Conservation (phyloP, 192 early-diverging fungal genomes). For the Coemansia sp. region DNA sequence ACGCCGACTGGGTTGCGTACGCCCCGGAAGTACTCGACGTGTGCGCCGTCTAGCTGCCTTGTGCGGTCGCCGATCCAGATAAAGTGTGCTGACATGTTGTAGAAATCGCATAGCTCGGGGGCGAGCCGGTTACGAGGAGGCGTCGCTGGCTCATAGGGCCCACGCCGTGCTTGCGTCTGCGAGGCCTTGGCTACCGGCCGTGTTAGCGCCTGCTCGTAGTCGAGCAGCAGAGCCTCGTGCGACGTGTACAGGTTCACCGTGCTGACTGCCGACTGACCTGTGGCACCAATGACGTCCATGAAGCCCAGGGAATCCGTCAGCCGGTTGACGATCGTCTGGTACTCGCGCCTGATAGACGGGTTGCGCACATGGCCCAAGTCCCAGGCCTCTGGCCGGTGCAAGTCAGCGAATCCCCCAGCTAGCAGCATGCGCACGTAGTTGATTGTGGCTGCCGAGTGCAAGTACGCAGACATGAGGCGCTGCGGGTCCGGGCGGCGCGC, state of each 20-base stretch:
- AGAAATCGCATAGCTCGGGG: constrained; percentile 62
- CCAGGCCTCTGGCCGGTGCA: constrained; percentile 89
- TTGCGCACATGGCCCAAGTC: constrained; percentile 86
- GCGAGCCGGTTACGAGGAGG: constrained; percentile 34
- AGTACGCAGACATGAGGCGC: constrained; percentile 89
- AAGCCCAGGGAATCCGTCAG: constrained; percentile 89
- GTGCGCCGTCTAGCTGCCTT: constrained; percentile 89
- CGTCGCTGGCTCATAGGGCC: constrained; percentile 45
- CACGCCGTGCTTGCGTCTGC: constrained; percentile 2
- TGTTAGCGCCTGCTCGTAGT: constrained; percentile 89
- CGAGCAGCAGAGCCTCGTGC: constrained; percentile 93
- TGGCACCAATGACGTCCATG: constrained; percentile 92
- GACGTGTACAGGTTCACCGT: constrained; percentile 92
- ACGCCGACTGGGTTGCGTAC: constrained; percentile 95
- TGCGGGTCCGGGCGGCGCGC: constrained; percentile 91
- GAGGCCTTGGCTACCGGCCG: constrained; percentile 55
- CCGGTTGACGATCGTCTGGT: constrained; percentile 85
- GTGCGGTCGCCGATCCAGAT: constrained; percentile 99
- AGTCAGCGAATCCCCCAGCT: constrained; percentile 81
- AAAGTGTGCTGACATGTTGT: constrained; percentile 95
- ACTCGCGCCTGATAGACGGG: constrained; percentile 73
- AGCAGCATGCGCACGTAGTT: constrained; percentile 92
- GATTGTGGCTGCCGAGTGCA: constrained; percentile 94
- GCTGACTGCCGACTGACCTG: constrained; percentile 60
- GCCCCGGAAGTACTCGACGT: constrained; percentile 98